Evolutionary conservation across 306 rosid genomes (phyloP), one percentile per base, ranked within the genome.

Genomic region (Cucumis hystrix): DNA sequence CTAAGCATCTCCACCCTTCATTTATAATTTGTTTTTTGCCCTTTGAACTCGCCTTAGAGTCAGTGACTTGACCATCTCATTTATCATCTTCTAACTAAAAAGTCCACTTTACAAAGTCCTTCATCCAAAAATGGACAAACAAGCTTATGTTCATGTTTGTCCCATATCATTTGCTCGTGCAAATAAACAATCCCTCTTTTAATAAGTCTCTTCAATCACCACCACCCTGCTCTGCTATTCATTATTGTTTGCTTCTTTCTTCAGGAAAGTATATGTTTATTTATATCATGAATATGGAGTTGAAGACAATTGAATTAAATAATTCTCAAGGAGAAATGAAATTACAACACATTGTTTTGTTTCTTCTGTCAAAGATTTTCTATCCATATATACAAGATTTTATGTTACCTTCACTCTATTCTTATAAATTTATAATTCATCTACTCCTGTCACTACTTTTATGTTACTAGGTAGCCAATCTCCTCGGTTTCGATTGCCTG

Each of bases 381-480:
- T 70, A 15, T 70, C 59, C 60, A 71, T 71, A 71, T 71, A 14
- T 71, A 71, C 76, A 71, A 52, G 8, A 52, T 52, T 52, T 16
- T 52, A 52, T 52, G 57, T 52, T 52, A 52, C 57, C 57, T 52
- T 8, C 57, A 64, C 47, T 6, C 54, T 23, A 60, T 20, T 47
- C 65, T 67, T 74, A 78, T 33, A 33, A 33, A 33, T 33, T 33
- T 33, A 33, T 45, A 54, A 76, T 77, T 91, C 9, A 54, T 79
- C 69, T 52, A 75, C 77, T 30, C 78, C 84, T 71, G 60, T 70
- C 77, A 82, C 87, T 81, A 96, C 86, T 79, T 85, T 83, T 81
- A 92, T 90, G 40, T 80, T 55, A 64, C 82, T 76, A 2, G 96
- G 98, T 11, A 96, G 88, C 87, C 80, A 83, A 40, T 92, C 91